Conservation (phyloP, 495 filamentous ascomycete species). For the Chaetomium cochliodes region DNA sequence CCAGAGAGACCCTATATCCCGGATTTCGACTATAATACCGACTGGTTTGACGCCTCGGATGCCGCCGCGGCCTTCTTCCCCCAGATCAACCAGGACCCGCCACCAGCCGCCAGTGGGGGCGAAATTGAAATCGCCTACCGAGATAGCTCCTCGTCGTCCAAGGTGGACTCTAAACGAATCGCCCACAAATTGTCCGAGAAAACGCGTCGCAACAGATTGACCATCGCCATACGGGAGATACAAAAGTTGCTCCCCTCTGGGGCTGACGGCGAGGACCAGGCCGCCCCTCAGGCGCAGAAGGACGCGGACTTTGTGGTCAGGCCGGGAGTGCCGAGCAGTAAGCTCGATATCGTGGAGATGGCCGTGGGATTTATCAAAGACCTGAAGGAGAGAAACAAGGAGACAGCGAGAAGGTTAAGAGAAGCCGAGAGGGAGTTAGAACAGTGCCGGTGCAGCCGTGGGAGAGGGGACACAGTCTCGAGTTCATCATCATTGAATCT, state of each 20-base stretch:
- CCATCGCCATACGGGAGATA: constrained; percentile 37
- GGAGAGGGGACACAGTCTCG: neutral
- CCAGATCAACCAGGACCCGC: constrained; percentile 9
- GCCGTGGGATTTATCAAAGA: constrained; percentile 34
- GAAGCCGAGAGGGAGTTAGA: constrained; percentile 26
- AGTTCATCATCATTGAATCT: neutral
- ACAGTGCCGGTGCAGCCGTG: constrained; percentile 10
- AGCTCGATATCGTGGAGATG: constrained; percentile 38
- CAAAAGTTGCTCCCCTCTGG: constrained; percentile 33
- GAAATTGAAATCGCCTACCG: constrained; percentile 14
- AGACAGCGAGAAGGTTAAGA: constrained; percentile 28
- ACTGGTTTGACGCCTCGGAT: constrained; percentile 16
- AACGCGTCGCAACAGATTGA: constrained; percentile 33
- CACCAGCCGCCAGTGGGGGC: neutral
- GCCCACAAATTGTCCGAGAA: constrained; percentile 41
- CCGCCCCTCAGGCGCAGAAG: neutral
- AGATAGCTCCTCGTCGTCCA: constrained; percentile 22
- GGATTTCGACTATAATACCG: constrained; percentile 12
- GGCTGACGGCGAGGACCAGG: neutral
- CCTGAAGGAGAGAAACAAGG: constrained; percentile 30
- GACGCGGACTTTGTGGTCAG: constrained; percentile 16
- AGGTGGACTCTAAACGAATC: constrained; percentile 30
- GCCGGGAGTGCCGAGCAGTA: constrained; percentile 29
- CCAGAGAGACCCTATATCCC: neutral
- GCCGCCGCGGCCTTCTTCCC: neutral